Conservation (phyloP, 805 yeast species). For the Candida railenensis region DNA sequence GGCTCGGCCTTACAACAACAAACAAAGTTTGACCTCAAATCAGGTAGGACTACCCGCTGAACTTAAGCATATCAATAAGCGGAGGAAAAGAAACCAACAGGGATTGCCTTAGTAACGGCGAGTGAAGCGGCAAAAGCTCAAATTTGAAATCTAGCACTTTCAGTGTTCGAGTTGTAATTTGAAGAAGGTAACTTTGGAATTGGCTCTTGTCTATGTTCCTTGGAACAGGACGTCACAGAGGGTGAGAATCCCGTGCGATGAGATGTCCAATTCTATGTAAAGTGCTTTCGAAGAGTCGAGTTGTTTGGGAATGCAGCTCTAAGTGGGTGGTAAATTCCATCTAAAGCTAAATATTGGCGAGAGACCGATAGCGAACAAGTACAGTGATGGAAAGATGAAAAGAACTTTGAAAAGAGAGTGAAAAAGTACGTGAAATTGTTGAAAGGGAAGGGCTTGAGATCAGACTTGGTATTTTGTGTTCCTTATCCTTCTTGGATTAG, state of each 20-base stretch:
- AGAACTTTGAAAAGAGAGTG: constrained; percentile 45
- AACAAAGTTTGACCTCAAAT: constrained; percentile 36
- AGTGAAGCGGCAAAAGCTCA: constrained; percentile 39
- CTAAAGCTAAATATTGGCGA: constrained; percentile 46
- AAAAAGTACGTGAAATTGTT: constrained; percentile 45
- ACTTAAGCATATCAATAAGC: constrained; percentile 46
- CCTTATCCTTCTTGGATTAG: too few relatives aligned
- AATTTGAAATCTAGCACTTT: constrained; percentile 41
- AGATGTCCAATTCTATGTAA: constrained; percentile 22
- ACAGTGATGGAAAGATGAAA: constrained; percentile 47
- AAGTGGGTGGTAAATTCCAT: constrained; percentile 38
- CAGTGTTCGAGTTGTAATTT: constrained; percentile 40
- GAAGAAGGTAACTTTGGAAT: constrained; percentile 31
- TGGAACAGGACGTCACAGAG: constrained; percentile 41
- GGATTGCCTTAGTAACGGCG: constrained; percentile 46
- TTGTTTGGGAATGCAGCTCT: constrained; percentile 44
- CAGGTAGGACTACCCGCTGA: constrained; percentile 45
- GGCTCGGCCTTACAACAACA: constrained; percentile 15
- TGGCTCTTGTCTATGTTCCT: too few relatives aligned
- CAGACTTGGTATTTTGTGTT: constrained; percentile 35
- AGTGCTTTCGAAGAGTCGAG: constrained; percentile 35
- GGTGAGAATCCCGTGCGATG: constrained; percentile 44
- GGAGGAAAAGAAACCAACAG: constrained; percentile 47
- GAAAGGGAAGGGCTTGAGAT: constrained; percentile 44
- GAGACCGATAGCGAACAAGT: constrained; percentile 49